Conservation (phyloP, 108 stramenopile species). For the Skeletonema tropicum region DNA sequence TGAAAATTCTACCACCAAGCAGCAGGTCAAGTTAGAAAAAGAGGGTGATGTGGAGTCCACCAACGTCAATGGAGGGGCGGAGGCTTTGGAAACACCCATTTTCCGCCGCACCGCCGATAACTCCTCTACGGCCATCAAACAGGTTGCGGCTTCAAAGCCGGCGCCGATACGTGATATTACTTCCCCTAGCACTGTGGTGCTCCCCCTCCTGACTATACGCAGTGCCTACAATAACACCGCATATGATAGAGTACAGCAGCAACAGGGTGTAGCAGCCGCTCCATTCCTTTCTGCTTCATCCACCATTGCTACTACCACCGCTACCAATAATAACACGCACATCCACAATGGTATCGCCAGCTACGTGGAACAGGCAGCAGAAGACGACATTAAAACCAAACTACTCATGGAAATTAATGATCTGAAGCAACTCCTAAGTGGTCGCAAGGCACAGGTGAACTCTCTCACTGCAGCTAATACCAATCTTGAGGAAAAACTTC, state of each 20-base stretch:
- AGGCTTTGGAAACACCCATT: not conserved
- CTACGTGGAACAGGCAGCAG: conserved; percentile 4
- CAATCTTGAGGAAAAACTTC: not conserved
- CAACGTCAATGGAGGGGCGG: not conserved
- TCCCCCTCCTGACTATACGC: conserved; percentile 5
- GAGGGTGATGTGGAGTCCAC: not conserved
- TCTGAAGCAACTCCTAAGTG: conserved; percentile 1
- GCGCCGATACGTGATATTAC: not conserved
- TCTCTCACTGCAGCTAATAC: not conserved
- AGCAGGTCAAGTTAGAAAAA: not conserved
- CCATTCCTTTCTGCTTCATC: not conserved
- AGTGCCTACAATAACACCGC: not conserved
- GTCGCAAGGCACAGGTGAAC: conserved; percentile 3
- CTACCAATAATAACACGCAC: not conserved
- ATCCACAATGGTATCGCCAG: not conserved
- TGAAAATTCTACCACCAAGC: conserved; percentile 1
- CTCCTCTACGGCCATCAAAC: not conserved
- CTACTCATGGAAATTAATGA: conserved; percentile 8
- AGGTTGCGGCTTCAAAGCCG: not conserved
- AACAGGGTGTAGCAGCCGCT: not conserved
- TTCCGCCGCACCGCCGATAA: conserved; percentile 1
- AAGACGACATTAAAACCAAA: conserved; percentile 8
- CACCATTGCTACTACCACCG: not conserved
- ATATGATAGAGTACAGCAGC: not conserved
- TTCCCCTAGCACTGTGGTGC: not conserved